Evolutionary conservation across 768 basidiomycete species (phyloP), one percentile per base, ranked within the genome.

Genomic region (Suillus weaverae): DNA sequence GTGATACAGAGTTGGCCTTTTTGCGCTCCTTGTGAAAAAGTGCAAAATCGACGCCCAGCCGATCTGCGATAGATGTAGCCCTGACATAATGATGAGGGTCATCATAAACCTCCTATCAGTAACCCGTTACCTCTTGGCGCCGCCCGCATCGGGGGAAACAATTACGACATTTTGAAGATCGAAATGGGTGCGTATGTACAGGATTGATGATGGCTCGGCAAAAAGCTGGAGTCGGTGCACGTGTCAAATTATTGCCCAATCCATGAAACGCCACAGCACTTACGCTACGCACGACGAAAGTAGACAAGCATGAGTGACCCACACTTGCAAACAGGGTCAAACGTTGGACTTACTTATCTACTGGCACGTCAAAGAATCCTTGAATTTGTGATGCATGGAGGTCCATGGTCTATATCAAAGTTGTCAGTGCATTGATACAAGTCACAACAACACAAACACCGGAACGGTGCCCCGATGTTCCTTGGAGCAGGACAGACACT

Each of bases 21-120:
- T 96, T 95, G 66, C 97, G 91, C 83, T 99, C 97, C 75, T 99
- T 96, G 87, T 99, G 97, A 84, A 99, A 99, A 62, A 99, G 82
- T 32, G 97, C 97, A 81, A 99, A 99, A 73, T 99, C 97, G 64
- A 99, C 92, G 60, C 95, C 94, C 65, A 99, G 84, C 55, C 93
- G 88, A 77, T 99, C 97, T 30, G 97, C 97, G 70, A 99, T 93
- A 22, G 96, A 96, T 38, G 97, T 97, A 36, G 96, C 97, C 77
- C 97, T 98, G 78, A 56, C 59, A 33, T 30, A 65, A 61, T 20
- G 10, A 44, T 76, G 63, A 78, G 71, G 46, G 16, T 39, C 20
- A 30, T 43, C 5, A 14, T n/a, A 41, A 62, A 50, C 33, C 14
- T 26, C 22, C 6, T 4, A 57, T 30, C 53, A 46, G 16, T 20